Base-by-base conservation (phyloP, 257 asterid species). In the Salvia hispanica region DNA sequence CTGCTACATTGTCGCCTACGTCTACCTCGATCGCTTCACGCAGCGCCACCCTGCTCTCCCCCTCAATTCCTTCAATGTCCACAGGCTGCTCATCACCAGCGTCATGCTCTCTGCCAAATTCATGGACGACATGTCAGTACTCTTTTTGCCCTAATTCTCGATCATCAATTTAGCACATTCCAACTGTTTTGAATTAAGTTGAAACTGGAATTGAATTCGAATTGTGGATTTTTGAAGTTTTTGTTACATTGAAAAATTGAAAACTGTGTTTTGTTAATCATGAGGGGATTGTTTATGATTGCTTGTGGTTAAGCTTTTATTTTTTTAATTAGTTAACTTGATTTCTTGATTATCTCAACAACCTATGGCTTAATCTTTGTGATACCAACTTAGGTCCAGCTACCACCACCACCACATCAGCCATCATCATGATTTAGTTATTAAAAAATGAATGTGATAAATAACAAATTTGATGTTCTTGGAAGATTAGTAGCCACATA, bases 31-130 rank as follows among this genome's bases (percentile, higher is more conserved):
- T 56, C 90, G 97, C 0, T 91, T 94, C 75, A 84, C 95, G 31
- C 95, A 83, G 71, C 71, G 88, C 4, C 96, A 94, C 12, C 95
- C 92, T 2, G 11, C 88, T 7, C 62, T 91, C 71, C 92, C 91
- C 4, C 76, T 94, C 78, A 85, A 91, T 44, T 84, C 99, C 15
- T 83, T 85, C 88, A 94, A 84, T 62, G 91, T 91, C 18, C 99
- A 94, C 57, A 75, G 99, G 10, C 74, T 94, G 28, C 95, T 94
- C 79, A 86, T 94, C 76, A 86, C 99, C 11, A 86, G 96, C 70
- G 96, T 94, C 82, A 85, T 94, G 99, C 80, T 91, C 46, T 91
- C 97, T 43, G 97, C 97, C 3, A 94, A 94, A 72, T 94, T 94
- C 96, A 81, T 88, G 99, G 99, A 94, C 65, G 97, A 91, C 72